phyloP scores from a whole-genome alignment of 371 early-diverging fungal genomes.

The Funneliformis caledonium region DNA sequence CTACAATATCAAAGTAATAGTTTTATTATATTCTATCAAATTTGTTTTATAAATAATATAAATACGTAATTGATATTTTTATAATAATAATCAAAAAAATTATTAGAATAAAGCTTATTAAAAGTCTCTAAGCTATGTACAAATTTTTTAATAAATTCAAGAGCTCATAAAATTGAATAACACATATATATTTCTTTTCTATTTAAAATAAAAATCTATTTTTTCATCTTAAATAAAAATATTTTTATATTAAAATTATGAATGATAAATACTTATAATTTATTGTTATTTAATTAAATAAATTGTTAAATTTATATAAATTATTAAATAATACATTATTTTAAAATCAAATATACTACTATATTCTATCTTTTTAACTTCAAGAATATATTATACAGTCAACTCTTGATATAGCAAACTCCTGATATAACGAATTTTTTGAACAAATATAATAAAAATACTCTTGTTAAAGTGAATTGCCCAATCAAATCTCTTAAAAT shows the following conservation, averaged over 20 bases:
- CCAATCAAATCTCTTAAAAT: too few species aligned
- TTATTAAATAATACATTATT: conserved; percentile 99
- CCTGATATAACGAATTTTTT: too few species aligned
- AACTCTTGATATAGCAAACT: too few species aligned
- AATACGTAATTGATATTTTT: conserved; percentile 98
- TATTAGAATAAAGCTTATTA: conserved; percentile 98
- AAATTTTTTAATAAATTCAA: conserved; percentile 88
- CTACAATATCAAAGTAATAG: conserved; percentile 83
- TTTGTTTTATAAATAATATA: conserved; percentile 98
- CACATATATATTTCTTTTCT: conserved; percentile 97
- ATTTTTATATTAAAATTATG: neutral
- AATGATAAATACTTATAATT: conserved; percentile 75
- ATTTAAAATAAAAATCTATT: neutral
- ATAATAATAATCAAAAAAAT: conserved; percentile 99
- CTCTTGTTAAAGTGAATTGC: too few species aligned
- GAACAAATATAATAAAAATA: too few species aligned
- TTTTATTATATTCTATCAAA: conserved; percentile 97
- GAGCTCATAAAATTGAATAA: conserved; percentile 94
- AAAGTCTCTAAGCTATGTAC: conserved; percentile 89
- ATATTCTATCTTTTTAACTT: conserved; percentile 99
- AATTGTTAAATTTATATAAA: conserved; percentile 99
- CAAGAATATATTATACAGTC: conserved; percentile 77
- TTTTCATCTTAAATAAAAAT: neutral
- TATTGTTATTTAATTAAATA: conserved; percentile 99
- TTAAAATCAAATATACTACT: conserved; percentile 99